Evolutionary conservation across 2,329 filamentous ascomycete genomes (phyloP).

Genomic region (Pseudocercospora vitis): DNA sequence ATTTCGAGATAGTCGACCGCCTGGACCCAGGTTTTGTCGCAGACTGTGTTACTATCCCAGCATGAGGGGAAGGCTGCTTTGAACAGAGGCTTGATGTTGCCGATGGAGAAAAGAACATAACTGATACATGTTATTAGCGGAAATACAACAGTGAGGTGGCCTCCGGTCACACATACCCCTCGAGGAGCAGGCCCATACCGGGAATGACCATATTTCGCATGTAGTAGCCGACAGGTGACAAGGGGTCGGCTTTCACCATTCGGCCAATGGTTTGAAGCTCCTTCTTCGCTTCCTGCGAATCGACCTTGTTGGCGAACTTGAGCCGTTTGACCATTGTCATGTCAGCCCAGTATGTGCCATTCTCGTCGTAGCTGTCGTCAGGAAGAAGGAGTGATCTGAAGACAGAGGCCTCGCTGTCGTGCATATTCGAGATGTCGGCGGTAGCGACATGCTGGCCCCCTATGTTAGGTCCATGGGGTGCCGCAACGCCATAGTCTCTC

Average conservation of each 20-base stretch:
- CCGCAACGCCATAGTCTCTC: slow-evolving; percentile 50
- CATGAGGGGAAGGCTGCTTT: slow-evolving; percentile 71
- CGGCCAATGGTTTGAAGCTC: slow-evolving; percentile 68
- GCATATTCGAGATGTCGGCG: slow-evolving; percentile 51
- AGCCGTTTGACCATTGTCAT: slow-evolving; percentile 68
- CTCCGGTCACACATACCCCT: slow-evolving; percentile 58
- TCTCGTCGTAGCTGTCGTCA: slow-evolving; percentile 79
- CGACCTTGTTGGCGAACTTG: slow-evolving; percentile 72
- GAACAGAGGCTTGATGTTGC: slow-evolving; percentile 84
- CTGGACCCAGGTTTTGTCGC: slow-evolving; percentile 76
- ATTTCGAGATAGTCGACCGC: slow-evolving; percentile 91
- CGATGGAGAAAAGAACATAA: slow-evolving; percentile 96
- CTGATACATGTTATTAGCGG: too few relatives aligned
- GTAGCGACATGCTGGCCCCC: slow-evolving; percentile 47
- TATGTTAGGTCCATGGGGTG: slow-evolving; percentile 52
- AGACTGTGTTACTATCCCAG: slow-evolving; percentile 65
- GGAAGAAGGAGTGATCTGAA: slow-evolving; percentile 82
- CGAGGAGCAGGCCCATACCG: slow-evolving; percentile 85
- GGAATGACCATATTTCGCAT: slow-evolving; percentile 88
- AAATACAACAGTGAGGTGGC: slow-evolving; percentile 6
- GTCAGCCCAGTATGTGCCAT: slow-evolving; percentile 93
- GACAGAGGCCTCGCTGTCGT: slow-evolving; percentile 58
- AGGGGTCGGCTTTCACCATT: slow-evolving; percentile 84
- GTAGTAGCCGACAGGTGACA: slow-evolving; percentile 82
- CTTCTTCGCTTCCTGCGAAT: slow-evolving; percentile 65